Percentiles rank a stretch among this genome's conserved stretches.
These are phyloP conservation scores for Tolypocladium tundrense DNA, from an alignment of 2,329 filamentous ascomycete genomes.

Conservation along the genomic window DNA sequence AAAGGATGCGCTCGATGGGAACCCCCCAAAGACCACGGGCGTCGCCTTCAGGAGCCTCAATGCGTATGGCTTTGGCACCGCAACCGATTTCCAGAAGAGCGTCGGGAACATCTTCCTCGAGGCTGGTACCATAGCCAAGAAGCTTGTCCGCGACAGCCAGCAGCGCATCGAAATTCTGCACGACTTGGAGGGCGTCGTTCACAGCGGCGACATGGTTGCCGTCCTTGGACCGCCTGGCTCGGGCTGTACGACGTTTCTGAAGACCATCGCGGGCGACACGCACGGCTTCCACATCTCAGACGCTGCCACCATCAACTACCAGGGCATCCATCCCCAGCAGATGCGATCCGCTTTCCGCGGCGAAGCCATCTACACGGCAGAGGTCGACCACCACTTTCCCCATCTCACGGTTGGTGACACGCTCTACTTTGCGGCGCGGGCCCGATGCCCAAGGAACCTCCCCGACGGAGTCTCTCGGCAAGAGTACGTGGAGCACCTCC, in stretches of 20 bases:
- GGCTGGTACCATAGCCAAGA: not conserved
- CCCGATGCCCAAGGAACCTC: constrained; percentile 46
- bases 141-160: not conserved
- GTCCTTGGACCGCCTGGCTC: constrained; percentile 61
- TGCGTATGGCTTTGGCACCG: not conserved
- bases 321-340: not conserved
- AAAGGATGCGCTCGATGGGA: constrained; percentile 6
- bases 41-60: not conserved
- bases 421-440: constrained; percentile 63
- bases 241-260: constrained; percentile 77
- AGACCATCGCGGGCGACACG: constrained; percentile 76
- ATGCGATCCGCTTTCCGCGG: constrained; percentile 51
- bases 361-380: constrained; percentile 78
- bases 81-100: not conserved
- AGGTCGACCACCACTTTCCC: constrained; percentile 74
- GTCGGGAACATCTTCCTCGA: not conserved
- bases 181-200: constrained; percentile 56
- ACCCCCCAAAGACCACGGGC: not conserved
- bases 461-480: not conserved
- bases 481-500: not conserved
- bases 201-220: constrained; percentile 64
- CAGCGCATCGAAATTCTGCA: constrained; percentile 50
- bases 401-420: constrained; percentile 69
- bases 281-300: constrained; percentile 53
- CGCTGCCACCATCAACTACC: not conserved